Conservation (phyloP, 768 basidiomycete genomes). For the Lepiota subincarnata region DNA sequence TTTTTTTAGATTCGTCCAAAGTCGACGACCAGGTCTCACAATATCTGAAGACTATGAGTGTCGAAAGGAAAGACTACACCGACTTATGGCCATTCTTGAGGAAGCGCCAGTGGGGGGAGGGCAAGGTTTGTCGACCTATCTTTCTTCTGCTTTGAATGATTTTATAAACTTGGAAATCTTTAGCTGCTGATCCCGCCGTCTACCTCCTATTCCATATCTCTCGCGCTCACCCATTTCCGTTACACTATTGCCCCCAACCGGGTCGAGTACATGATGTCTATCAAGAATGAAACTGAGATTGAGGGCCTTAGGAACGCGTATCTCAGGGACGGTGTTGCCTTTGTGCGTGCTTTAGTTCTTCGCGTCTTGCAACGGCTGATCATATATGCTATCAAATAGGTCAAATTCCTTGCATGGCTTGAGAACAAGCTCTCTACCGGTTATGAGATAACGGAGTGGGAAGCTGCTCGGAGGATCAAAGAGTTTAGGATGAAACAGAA, state of each 20-base stretch:
- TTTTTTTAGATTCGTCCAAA: slow-evolving; percentile 76
- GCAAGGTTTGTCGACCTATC: slow-evolving; percentile 45
- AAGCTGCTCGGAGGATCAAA: slow-evolving; percentile 80
- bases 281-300: slow-evolving; percentile 88
- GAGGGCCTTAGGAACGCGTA: slow-evolving; percentile 83
- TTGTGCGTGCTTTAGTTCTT: slow-evolving; percentile 43
- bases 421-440: slow-evolving; percentile 74
- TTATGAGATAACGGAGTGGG: slow-evolving; percentile 87
- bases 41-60: slow-evolving; percentile 54
- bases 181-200: slow-evolving; percentile 67
- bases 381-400: slow-evolving; percentile 28
- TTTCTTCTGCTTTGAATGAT: slow-evolving; percentile 2
- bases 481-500: slow-evolving; percentile 69
- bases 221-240: slow-evolving; percentile 80
- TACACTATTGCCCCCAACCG: slow-evolving; percentile 70
- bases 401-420: slow-evolving; percentile 87
- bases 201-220: slow-evolving; percentile 77
- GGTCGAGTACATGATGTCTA: slow-evolving; percentile 73
- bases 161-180: not conserved
- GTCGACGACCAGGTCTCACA: slow-evolving; percentile 51
- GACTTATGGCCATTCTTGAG: slow-evolving; percentile 79
- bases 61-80: slow-evolving; percentile 65
- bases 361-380: slow-evolving; percentile 11
- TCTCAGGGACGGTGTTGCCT: slow-evolving; percentile 84
- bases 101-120: slow-evolving; percentile 70